Conservation (phyloP, 257 asterid species). For the Primulina eburnea region DNA sequence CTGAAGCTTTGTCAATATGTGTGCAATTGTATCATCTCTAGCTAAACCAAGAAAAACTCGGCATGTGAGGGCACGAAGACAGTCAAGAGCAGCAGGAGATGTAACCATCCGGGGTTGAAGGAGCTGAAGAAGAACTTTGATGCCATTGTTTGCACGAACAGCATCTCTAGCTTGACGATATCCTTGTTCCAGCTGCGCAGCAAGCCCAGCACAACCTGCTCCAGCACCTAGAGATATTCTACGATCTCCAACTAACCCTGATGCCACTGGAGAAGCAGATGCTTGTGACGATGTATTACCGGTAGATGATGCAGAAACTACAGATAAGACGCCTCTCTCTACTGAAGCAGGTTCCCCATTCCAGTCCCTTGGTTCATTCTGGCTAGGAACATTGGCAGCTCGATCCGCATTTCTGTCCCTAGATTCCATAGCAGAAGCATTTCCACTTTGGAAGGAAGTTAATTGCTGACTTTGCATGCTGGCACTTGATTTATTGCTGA, state of each 20-base stretch:
- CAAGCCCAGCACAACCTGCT: slow-evolving; percentile 95
- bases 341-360: slow-evolving; percentile 63
- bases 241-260: slow-evolving; percentile 97
- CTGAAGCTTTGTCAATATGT: slow-evolving; percentile 94
- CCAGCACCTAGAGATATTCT: slow-evolving; percentile 90
- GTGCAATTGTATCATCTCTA: slow-evolving; percentile 97
- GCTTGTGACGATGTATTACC: slow-evolving; percentile 45
- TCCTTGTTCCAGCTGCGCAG: slow-evolving; percentile 97
- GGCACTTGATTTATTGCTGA: slow-evolving; percentile 80
- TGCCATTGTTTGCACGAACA: slow-evolving; percentile 95
- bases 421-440: slow-evolving; percentile 51
- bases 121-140: slow-evolving; percentile 96
- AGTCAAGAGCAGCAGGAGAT: slow-evolving; percentile 93
- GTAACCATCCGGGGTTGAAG: slow-evolving; percentile 91
- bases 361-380: slow-evolving; percentile 59
- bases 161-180: slow-evolving; percentile 96
- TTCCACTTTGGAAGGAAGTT: slow-evolving; percentile 50
- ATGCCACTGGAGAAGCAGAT: slow-evolving; percentile 58
- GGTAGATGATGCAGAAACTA: slow-evolving; percentile 37
- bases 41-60: slow-evolving; percentile 99
- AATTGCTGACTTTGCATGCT: slow-evolving; percentile 65
- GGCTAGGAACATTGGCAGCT: slow-evolving; percentile 38
- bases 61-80: slow-evolving; percentile 98
- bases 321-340: slow-evolving; percentile 56
- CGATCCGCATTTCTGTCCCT: slow-evolving; percentile 64